Conservation (phyloP, 805 yeast genomes). For the Spathaspora passalidarum region DNA sequence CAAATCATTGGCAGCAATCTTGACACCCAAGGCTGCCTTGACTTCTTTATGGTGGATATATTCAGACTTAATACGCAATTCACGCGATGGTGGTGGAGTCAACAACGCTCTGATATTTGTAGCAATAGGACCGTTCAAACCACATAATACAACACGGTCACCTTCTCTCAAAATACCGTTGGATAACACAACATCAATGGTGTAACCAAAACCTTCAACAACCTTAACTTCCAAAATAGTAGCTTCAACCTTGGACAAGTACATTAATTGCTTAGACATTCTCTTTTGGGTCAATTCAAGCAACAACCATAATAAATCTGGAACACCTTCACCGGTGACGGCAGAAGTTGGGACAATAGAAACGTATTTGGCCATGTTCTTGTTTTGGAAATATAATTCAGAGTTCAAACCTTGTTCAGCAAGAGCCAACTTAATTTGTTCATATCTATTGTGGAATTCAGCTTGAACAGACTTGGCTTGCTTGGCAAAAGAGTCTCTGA, state of each 20-base stretch:
- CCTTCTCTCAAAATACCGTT: conserved; percentile 95
- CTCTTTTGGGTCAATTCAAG: conserved; percentile 96
- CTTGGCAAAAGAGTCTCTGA: conserved; percentile 86
- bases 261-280: conserved; percentile 98
- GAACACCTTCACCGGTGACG: conserved; percentile 99
- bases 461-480: conserved; percentile 84
- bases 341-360: conserved; percentile 99
- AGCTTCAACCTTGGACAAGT: conserved; percentile 90
- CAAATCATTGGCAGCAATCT: conserved; percentile 95
- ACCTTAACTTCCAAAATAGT: conserved; percentile 97
- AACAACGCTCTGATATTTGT: conserved; percentile 93
- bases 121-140: conserved; percentile 97
- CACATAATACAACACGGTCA: conserved; percentile 93
- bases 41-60: conserved; percentile 96
- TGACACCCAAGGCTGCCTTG: conserved; percentile 98
- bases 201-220: conserved; percentile 97
- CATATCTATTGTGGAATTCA: conserved; percentile 86
- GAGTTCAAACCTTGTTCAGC: conserved; percentile 99
- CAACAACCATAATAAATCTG: conserved; percentile 93
- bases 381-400: conserved; percentile 93
- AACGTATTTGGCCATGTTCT: conserved; percentile 88
- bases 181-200: conserved; percentile 96
- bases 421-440: conserved; percentile 81
- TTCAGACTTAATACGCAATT: conserved; percentile 93
- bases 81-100: conserved; percentile 97